Evolutionary conservation across 139 green algal species (phyloP).

Genomic region (Chlorella sp.): DNA sequence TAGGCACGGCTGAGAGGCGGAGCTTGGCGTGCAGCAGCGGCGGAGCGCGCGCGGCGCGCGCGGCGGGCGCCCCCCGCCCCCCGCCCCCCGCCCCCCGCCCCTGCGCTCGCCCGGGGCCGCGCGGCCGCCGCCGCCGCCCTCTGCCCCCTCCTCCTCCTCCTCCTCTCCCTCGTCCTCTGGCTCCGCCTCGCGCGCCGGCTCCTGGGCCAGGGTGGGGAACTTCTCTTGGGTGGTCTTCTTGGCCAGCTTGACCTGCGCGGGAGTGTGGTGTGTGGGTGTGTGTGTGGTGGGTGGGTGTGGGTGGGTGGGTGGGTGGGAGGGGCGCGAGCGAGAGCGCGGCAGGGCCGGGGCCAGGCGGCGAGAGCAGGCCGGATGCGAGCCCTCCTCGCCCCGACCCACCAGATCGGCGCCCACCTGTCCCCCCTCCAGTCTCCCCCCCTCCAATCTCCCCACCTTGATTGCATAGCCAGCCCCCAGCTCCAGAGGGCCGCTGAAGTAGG

Average conservation of each 20-base stretch:
- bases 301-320: too few relatives aligned
- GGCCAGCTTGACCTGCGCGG: constrained; percentile 2
- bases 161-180: neutral
- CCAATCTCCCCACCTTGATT: too few relatives aligned
- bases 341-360: neutral
- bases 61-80: neutral
- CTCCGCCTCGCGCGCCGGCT: neutral
- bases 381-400: neutral
- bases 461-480: too few relatives aligned
- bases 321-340: neutral
- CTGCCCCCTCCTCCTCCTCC: neutral
- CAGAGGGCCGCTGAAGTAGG: too few relatives aligned
- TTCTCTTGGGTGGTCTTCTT: constrained; percentile 29
- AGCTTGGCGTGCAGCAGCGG: neutral
- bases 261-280: too few relatives aligned
- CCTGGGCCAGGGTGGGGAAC: neutral
- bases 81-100: neutral
- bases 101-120: neutral
- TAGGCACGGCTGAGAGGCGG: too few relatives aligned
- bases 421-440: neutral
- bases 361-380: neutral
- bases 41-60: neutral
- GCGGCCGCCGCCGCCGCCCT: neutral
- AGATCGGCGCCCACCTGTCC: constrained; percentile 7
- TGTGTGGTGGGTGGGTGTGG: too few relatives aligned